phyloP scores from a whole-genome alignment of 2,329 filamentous ascomycete species.

The Claviceps arundinis region DNA sequence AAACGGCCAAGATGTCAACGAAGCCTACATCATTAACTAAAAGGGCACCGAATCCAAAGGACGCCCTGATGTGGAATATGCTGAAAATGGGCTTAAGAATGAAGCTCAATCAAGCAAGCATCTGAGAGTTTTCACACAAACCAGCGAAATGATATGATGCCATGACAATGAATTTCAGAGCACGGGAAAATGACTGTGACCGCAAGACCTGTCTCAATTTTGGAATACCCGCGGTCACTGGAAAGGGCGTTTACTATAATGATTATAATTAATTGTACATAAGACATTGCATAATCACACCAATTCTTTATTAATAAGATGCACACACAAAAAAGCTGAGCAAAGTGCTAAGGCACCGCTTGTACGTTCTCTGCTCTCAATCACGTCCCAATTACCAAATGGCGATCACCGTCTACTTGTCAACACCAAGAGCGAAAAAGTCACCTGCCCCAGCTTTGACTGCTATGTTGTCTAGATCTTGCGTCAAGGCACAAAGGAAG shows the following conservation, averaged over 20 bases:
- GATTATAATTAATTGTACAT: neutral
- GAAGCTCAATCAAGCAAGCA: slow-evolving; percentile 3
- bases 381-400: too few relatives aligned
- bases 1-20: slow-evolving; percentile 2
- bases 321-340: neutral
- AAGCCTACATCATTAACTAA: neutral
- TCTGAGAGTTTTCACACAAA: neutral
- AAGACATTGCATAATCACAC: neutral
- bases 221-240: neutral
- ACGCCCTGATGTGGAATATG: slow-evolving; percentile 7
- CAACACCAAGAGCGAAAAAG: neutral
- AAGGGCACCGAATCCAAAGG: slow-evolving; percentile 1
- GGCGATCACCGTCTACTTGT: too few relatives aligned
- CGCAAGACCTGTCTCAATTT: neutral
- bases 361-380: too few relatives aligned
- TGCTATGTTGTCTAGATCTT: too few relatives aligned
- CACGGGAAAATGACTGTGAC: neutral
- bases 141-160: neutral
- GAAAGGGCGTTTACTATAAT: neutral
- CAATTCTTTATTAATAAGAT: neutral
- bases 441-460: neutral
- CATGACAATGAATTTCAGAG: neutral
- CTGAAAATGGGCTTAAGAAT: slow-evolving; percentile 4
- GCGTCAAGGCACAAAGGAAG: neutral
- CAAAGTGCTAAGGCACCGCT: neutral